These are phyloP conservation scores for Raphanus hybrid DNA, from an alignment of 441 rosid genomes.

Conservation along the genomic window DNA sequence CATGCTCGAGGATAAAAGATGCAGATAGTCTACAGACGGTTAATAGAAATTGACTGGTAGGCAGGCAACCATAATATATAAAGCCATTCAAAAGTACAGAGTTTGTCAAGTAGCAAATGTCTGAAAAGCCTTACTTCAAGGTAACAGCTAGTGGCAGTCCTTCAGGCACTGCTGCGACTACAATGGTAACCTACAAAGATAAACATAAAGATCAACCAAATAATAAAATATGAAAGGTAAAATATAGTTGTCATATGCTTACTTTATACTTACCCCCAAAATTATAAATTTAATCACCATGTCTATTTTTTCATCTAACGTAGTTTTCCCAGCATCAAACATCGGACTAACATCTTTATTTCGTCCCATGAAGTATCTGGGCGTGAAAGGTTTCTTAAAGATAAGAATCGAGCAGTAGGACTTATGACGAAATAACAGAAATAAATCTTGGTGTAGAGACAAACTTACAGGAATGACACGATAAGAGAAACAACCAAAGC, in stretches of 20 bases:
- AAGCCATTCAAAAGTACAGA: neutral
- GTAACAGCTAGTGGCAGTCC: slow-evolving; percentile 12
- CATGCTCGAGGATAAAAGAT: neutral
- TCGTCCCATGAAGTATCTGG: slow-evolving; percentile 16
- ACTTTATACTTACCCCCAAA: slow-evolving; percentile 2
- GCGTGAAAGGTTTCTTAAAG: neutral
- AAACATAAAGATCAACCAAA: neutral
- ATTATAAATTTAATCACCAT: slow-evolving; percentile 4
- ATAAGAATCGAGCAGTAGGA: neutral
- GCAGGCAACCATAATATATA: neutral
- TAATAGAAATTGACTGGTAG: neutral
- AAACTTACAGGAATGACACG: slow-evolving; percentile 5
- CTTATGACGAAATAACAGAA: neutral
- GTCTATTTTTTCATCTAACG: slow-evolving; percentile 2
- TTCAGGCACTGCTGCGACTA: slow-evolving; percentile 11
- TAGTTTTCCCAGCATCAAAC: slow-evolving; percentile 9
- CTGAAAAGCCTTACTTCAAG: neutral
- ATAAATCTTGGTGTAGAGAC: neutral
- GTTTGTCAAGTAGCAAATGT: neutral
- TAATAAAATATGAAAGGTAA: neutral
- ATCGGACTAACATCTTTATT: neutral
- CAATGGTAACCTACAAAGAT: slow-evolving; percentile 12
- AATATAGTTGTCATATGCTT: neutral
- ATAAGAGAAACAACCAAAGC: slow-evolving; percentile 15
- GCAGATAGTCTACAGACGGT: neutral